Evolutionary conservation across 768 basidiomycete species (phyloP), one percentile per base, ranked within the genome.

Genomic region (Phlebiopsis gigantea): DNA sequence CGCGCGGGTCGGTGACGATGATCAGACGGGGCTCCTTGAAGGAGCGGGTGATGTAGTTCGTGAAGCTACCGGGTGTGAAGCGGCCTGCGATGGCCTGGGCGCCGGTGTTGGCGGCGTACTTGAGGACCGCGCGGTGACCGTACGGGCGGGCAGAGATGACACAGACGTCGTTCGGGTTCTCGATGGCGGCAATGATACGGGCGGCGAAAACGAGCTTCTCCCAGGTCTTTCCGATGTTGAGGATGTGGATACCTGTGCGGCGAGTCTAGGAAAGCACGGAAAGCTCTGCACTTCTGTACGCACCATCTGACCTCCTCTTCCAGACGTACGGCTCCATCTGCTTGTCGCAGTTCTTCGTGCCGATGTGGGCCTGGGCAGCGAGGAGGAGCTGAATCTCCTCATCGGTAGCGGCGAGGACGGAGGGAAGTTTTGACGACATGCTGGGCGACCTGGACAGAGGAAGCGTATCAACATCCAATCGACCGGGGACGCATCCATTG

Each of bases 11-110:
- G 72, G 96, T 98, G 61, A 99, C 96, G 69, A 99, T 72, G 74
- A 99, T 95, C 60, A 99, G 84, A 67, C 97, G 93, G 66, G 97
- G 97, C 78, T 99, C 97, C 81, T 98, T 98, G 90, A 98, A 99
- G 59, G 94, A 97, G 69, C 92, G 93, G 66, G 93, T 97, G 81
- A 96, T 96, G 82, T 98, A 98, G 81, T 99, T 99, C 72, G 97
- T 98, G 79, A 98, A 97, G 64, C 85, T 89, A 80, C 96, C 96
- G 67, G 96, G 96, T 62, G 96, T 98, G 81, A 99, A 98, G 68
- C 97, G 93, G 68, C 97, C 97, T 57, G 97, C 97, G 71, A 99
- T 98, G 61, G 97, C 93, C 73, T 96, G 92, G 46, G 96, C 97
- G 63, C 97, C 97, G 61, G 95, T 98, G 82, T 95, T 94, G 71